These are phyloP conservation scores for Salvia hispanica DNA, from an alignment of 257 asterid genomes.

Conservation along the genomic window DNA sequence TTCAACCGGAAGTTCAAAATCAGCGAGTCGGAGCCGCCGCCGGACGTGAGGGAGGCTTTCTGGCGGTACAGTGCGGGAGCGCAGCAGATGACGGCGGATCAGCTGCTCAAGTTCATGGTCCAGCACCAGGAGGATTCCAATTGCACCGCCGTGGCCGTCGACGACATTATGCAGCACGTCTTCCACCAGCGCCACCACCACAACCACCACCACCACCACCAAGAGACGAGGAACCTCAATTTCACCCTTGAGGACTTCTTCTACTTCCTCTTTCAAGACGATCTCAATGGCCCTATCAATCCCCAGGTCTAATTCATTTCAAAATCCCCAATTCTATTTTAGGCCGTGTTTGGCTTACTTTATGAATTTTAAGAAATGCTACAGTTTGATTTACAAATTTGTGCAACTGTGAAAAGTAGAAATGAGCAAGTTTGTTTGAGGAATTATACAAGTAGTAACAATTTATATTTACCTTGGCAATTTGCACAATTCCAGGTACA, in stretches of 20 bases:
- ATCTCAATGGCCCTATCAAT: slow-evolving; percentile 81
- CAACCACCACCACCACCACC: slow-evolving; percentile 16
- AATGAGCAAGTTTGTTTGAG: slow-evolving; percentile 6
- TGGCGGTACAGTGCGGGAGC: slow-evolving; percentile 52
- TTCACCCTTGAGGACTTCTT: slow-evolving; percentile 78
- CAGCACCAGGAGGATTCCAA: slow-evolving; percentile 64
- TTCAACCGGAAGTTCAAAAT: slow-evolving; percentile 90
- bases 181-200: slow-evolving; percentile 45
- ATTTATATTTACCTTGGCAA: slow-evolving; percentile 32
- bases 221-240: slow-evolving; percentile 37
- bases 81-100: slow-evolving; percentile 63
- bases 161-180: slow-evolving; percentile 56
- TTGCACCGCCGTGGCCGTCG: slow-evolving; percentile 55
- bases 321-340: background rate
- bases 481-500: slow-evolving; percentile 62
- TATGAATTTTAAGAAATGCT: too few species aligned
- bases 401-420: background rate
- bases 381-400: too few species aligned
- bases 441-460: background rate
- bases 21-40: slow-evolving; percentile 86
- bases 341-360: too few species aligned
- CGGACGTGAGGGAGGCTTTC: slow-evolving; percentile 79
- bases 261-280: slow-evolving; percentile 70
- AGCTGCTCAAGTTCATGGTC: slow-evolving; percentile 59
- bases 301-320: slow-evolving; percentile 44